Percentiles rank a stretch among this genome's conserved stretches.
These are phyloP conservation scores for Hypericum androsaemum DNA, from an alignment of 345 rosid species.

Conservation along the genomic window DNA sequence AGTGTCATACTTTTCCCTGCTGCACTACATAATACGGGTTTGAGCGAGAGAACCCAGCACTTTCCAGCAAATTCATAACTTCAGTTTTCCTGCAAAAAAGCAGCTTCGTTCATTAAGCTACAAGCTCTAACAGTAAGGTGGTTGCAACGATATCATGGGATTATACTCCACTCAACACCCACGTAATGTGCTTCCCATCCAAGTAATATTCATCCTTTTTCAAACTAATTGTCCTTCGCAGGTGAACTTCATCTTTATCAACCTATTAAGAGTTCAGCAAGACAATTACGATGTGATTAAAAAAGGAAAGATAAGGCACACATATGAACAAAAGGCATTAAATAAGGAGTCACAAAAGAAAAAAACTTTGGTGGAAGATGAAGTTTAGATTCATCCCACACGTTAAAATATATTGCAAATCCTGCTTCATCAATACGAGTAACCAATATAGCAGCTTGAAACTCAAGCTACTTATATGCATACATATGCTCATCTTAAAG, in stretches of 20 bases:
- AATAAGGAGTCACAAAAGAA: not conserved
- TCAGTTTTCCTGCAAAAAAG: constrained; percentile 65
- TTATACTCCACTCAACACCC: constrained; percentile 11
- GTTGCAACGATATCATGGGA: not conserved
- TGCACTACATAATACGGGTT: constrained; percentile 98
- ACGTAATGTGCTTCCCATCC: constrained; percentile 96
- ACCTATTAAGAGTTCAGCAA: constrained; percentile 43
- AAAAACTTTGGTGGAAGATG: not conserved
- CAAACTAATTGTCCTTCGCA: constrained; percentile 75
- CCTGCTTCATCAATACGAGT: too few relatives aligned
- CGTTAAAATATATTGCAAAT: too few relatives aligned
- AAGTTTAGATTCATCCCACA: too few relatives aligned
- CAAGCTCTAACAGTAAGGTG: not conserved
- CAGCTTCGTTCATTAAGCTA: constrained; percentile 9
- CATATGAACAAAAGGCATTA: not conserved
- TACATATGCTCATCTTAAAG: too few relatives aligned
- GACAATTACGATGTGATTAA: constrained; percentile 8
- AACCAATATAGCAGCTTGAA: too few relatives aligned
- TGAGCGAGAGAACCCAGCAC: constrained; percentile 98
- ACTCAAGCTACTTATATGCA: too few relatives aligned
- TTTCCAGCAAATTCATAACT: constrained; percentile 92
- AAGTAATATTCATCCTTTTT: constrained; percentile 91
- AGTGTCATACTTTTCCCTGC: constrained; percentile 65
- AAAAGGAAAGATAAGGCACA: too few relatives aligned
- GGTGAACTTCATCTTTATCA: constrained; percentile 88